Conservation (phyloP, 169 alveolate genomes). For the Theileria parva region DNA sequence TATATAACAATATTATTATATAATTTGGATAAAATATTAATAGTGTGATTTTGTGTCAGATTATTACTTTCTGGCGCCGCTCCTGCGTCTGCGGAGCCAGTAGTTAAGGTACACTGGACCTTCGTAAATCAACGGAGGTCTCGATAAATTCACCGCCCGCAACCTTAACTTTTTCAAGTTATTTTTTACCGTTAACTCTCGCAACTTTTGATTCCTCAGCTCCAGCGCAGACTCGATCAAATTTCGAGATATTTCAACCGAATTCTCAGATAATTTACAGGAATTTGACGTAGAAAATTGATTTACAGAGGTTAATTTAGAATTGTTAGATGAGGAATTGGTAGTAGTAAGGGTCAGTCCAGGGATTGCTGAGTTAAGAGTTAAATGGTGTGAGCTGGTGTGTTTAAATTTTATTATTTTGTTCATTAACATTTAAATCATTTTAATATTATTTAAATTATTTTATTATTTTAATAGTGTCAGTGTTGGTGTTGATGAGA, state of each 20-base stretch:
- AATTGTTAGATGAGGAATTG: background rate
- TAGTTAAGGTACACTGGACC: constrained; percentile 60
- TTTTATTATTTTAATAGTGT: too few species aligned
- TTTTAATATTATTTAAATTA: too few species aligned
- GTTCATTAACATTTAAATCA: background rate
- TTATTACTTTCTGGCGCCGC: constrained; percentile 23
- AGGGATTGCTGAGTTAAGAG: background rate
- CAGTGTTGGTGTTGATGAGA: background rate
- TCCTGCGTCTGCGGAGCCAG: constrained; percentile 41
- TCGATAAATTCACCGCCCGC: constrained; percentile 31
- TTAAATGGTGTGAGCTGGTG: background rate
- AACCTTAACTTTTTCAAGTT: constrained; percentile 19
- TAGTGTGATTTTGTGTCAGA: background rate
- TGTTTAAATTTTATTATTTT: background rate
- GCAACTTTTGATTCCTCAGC: background rate
- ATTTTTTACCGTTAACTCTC: constrained; percentile 15
- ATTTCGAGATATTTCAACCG: background rate
- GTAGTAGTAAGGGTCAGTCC: background rate
- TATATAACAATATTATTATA: too few species aligned
- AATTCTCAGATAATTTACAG: background rate
- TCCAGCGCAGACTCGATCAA: background rate
- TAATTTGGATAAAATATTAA: too few species aligned
- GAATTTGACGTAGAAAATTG: background rate
- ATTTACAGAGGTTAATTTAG: background rate
- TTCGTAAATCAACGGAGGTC: constrained; percentile 56